Base-by-base conservation (phyloP, 2,329 filamentous ascomycete species). In the Aspergillus latus region DNA sequence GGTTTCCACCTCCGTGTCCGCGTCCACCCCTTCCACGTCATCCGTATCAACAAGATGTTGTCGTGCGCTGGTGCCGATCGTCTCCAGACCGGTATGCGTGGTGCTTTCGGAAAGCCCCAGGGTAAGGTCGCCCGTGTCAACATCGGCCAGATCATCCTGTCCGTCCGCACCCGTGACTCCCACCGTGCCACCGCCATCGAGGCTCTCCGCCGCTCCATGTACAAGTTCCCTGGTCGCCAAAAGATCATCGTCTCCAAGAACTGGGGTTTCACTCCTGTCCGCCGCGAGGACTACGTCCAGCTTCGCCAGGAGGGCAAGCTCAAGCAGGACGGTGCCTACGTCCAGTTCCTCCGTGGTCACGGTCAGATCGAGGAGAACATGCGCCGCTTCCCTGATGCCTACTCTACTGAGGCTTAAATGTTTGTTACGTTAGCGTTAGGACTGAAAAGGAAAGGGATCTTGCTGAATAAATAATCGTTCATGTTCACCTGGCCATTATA, bases 1-100 rank as follows among this genome's bases (percentile, higher is more conserved):
- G 82, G 82, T 78, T 87, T 88, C 84, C 85, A 88, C 77, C 76
- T 88, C 64, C 84, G 85, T 67, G 83, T 87, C 73, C 84, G 94
- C 77, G 92, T 92, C 76, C 94, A 99, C 87, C 94, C 94, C 69
- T 99, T 90, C 91, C 94, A 99, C 86, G 94, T 99, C 82, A 89
- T 99, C 86, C 94, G 94, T 83, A 99, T 99, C 92, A 99, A 99
- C 92, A 99, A 99, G 90, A 99, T 99, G 94, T 93, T 99, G 91
- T 97, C 94, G 78, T 99, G 94, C 82, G 94, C 94, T 76, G 94
- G 94, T 87, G 94, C 94, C 88, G 94, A 99, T 97, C 92, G 94
- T 89, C 86, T 99, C 81, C 94, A 99, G 84, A 99, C 94, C 72
- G 94, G 94, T 86, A 99, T 99, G 94, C 93, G 94, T 89, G 94